Evolutionary conservation across 1,284 basidiomycete species (phyloP), one percentile per base, ranked within the genome.

Genomic region (Wallemia hederae): DNA sequence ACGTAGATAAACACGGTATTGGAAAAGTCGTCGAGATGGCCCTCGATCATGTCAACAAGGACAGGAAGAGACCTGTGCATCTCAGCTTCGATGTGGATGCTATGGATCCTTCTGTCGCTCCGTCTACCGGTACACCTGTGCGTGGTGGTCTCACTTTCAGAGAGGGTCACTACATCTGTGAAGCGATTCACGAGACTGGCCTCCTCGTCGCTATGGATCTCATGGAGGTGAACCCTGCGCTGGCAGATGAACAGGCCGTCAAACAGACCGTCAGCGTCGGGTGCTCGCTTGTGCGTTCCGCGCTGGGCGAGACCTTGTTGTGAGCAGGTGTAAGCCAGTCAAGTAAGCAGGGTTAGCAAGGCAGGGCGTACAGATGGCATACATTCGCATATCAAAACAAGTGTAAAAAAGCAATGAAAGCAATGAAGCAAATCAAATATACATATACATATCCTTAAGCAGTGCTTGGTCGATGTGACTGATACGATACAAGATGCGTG

Each of bases 181-280:
- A 98, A 72, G 83, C 85, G 1, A 78, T 98, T 56, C 81, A 82
- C 65, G 89, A 97, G 75, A 98, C 92, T 1, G 91, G 90, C 17
- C 77, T 84, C 65, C 77, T 99, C 25, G 88, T 92, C 24, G 88
- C 82, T 0, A 73, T 98, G 28, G 90, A 94, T 71, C 75, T 94
- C 64, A 89, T 94, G 86, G 86, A 98, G 71, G 92, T 98, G 63
- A 98, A 98, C 73, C 94, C 94, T 7, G 83, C 85, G 0, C 76
- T 99, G 19, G 70, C 72, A 49, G 83, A 88, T 66, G 74, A 74
- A 31, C 76, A 74, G 34, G 82, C 82, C 31, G 87, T 83, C 11
- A 72, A 80, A 66, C 81, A 91, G 73, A 99, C 94, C 0, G 82
- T 99, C 55, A 82, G 86, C 25, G 82, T 97, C 24, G 94, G 92